phyloP scores from a whole-genome alignment of 257 asterid genomes.

The Penstemon eatonii region DNA sequence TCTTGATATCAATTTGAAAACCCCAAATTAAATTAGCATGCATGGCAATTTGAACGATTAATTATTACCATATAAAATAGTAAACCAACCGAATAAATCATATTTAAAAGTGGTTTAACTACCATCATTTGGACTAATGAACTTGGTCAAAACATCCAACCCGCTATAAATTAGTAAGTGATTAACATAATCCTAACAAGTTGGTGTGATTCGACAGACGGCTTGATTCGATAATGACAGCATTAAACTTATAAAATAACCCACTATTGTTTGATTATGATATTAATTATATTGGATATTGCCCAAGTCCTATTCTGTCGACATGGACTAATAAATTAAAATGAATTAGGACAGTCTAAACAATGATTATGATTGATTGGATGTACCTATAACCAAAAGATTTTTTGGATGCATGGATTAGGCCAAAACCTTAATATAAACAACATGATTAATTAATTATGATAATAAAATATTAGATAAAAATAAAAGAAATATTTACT shows the following conservation, averaged over 20 bases:
- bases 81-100: background rate
- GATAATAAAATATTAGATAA: background rate
- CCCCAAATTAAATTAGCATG: background rate
- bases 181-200: constrained; percentile 21
- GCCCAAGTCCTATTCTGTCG: constrained; percentile 15
- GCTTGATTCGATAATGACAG: constrained; percentile 39
- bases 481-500: constrained; percentile 35
- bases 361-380: constrained; percentile 4
- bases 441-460: background rate
- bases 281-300: constrained; percentile 12
- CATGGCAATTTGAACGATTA: too few relatives aligned
- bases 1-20: background rate
- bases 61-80: background rate
- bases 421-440: constrained; percentile 17
- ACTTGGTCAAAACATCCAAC: constrained; percentile 4
- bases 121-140: constrained; percentile 12
- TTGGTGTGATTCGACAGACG: constrained; percentile 23
- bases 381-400: constrained; percentile 24
- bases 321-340: background rate
- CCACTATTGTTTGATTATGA: constrained; percentile 29
- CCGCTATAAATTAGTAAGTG: background rate
- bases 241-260: constrained; percentile 32
- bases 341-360: constrained; percentile 7
- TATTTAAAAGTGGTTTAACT: constrained; percentile 27
- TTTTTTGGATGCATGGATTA: constrained; percentile 26